phyloP scores from a whole-genome alignment of 331 rosid species.

The Rosa hybrid region DNA sequence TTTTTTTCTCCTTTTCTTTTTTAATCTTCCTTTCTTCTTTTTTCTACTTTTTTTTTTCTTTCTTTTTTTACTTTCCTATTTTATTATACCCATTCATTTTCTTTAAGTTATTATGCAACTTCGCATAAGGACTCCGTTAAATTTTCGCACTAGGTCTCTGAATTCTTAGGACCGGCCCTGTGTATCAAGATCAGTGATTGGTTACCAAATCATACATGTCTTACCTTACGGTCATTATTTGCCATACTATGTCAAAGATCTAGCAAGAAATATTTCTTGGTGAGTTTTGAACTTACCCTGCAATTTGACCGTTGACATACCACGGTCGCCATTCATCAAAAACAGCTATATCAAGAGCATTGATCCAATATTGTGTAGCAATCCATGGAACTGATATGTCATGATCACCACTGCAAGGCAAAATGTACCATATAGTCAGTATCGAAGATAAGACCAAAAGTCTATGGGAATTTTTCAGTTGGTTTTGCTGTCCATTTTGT shows the following conservation, averaged over 20 bases:
- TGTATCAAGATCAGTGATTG: too few species aligned
- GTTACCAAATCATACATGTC: background rate
- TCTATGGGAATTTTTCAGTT: background rate
- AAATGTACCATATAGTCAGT: background rate
- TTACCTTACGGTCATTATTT: background rate
- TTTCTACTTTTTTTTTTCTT: too few species aligned
- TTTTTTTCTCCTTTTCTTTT: too few species aligned
- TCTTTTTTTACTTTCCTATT: too few species aligned
- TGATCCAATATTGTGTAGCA: conserved; percentile 25
- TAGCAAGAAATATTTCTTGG: background rate
- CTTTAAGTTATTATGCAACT: too few species aligned
- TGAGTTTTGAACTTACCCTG: conserved; percentile 24
- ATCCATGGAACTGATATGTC: conserved; percentile 25
- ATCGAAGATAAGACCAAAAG: background rate
- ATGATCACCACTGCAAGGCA: conserved; percentile 29
- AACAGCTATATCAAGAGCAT: conserved; percentile 13
- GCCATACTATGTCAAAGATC: background rate
- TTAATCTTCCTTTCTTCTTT: too few species aligned
- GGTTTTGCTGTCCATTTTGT: background rate
- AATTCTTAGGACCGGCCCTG: too few species aligned
- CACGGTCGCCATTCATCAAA: conserved; percentile 30
- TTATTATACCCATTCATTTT: too few species aligned
- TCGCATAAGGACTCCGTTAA: too few species aligned
- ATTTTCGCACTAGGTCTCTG: too few species aligned
- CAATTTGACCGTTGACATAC: conserved; percentile 30